phyloP scores from a whole-genome alignment of 352 stramenopile species.

The Hyaloperonospora brassicae region DNA sequence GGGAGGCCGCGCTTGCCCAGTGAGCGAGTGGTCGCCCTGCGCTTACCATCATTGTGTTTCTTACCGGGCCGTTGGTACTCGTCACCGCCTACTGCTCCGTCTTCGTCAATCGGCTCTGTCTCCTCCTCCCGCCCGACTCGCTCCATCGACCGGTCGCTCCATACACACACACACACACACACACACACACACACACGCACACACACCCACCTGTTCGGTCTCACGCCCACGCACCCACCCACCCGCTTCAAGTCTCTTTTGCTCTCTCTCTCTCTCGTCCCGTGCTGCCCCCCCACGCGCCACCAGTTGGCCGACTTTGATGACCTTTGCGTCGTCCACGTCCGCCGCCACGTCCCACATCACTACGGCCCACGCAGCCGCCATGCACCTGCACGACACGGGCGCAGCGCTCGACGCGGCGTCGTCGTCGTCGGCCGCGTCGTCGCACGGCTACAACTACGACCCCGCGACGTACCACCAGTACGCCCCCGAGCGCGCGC shows the following conservation, averaged over 20 bases:
- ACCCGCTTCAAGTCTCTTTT: too few relatives aligned
- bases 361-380: constrained; percentile 9
- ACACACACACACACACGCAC: too few relatives aligned
- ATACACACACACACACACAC: too few relatives aligned
- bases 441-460: constrained; percentile 47
- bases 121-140: too few relatives aligned
- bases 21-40: constrained; percentile 35
- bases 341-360: constrained; percentile 26
- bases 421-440: constrained; percentile 11
- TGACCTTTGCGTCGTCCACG: constrained; percentile 35
- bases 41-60: constrained; percentile 31
- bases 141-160: too few relatives aligned
- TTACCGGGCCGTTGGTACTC: constrained; percentile 31
- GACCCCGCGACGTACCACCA: constrained; percentile 42
- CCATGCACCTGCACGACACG: constrained; percentile 32
- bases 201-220: too few relatives aligned
- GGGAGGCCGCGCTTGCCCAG: constrained; percentile 5
- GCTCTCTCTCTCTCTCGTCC: too few relatives aligned
- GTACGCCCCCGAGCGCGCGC: constrained; percentile 32
- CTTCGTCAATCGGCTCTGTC: constrained; percentile 3
- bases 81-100: constrained; percentile 7
- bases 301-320: constrained; percentile 24
- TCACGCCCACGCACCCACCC: too few relatives aligned
- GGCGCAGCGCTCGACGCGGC: constrained; percentile 26
- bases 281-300: too few relatives aligned